These are phyloP conservation scores for Bocquillonia castaneifolia DNA, from an alignment of 441 rosid genomes.

Conservation along the genomic window DNA sequence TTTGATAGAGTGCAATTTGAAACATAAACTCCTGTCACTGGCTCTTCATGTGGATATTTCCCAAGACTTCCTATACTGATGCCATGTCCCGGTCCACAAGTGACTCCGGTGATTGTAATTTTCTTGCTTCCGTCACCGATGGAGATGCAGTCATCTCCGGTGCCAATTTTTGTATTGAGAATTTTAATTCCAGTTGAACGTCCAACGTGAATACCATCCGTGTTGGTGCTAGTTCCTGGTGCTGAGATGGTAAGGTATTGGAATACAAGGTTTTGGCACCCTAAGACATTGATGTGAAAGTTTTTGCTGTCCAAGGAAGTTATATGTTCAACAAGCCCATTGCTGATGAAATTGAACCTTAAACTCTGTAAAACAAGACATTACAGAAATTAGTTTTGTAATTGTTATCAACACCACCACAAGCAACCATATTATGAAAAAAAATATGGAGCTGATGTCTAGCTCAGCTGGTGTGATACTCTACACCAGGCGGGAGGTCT, in stretches of 20 bases:
- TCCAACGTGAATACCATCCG: slow-evolving; percentile 4
- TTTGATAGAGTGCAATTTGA: background rate
- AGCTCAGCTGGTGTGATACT: no score
- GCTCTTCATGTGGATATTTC: background rate
- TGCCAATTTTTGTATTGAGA: background rate
- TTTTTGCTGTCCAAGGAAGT: slow-evolving; percentile 1
- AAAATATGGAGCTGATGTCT: no score
- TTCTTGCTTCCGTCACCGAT: background rate
- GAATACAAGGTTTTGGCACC: background rate
- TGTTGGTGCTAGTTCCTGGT: background rate
- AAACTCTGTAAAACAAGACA: background rate
- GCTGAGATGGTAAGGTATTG: background rate
- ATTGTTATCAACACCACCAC: background rate
- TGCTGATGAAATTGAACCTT: background rate
- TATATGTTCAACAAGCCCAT: background rate
- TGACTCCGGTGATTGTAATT: background rate
- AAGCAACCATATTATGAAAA: no score
- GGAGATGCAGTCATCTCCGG: slow-evolving; percentile 6
- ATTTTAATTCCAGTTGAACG: background rate
- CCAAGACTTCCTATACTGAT: slow-evolving; percentile 8
- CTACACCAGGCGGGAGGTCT: no score
- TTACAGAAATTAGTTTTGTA: no score
- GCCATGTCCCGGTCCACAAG: slow-evolving; percentile 10
- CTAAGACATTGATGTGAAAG: background rate
- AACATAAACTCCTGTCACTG: background rate